phyloP scores from a whole-genome alignment of 2,329 filamentous ascomycete species.

The Penicillium sp. region DNA sequence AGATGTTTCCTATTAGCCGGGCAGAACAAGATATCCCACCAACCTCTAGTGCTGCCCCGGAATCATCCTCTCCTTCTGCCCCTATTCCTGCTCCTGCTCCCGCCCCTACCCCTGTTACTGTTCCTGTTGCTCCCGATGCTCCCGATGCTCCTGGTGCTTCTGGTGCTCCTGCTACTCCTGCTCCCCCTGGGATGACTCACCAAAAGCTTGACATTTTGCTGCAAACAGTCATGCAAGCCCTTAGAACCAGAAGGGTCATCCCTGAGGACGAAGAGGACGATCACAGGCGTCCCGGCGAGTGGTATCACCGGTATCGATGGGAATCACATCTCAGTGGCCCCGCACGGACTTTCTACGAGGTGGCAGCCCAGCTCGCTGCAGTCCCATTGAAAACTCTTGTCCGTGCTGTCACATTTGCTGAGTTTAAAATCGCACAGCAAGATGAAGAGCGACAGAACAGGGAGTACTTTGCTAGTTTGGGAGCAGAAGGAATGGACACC shows the following conservation, averaged over 20 bases:
- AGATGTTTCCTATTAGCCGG: conserved; percentile 43
- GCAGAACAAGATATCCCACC: conserved; percentile 14
- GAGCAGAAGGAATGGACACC: conserved; percentile 19
- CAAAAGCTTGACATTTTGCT: conserved; percentile 39
- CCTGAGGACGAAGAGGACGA: conserved; percentile 29
- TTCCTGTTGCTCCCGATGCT: too few species aligned
- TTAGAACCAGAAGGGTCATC: conserved; percentile 42
- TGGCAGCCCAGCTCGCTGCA: conserved; percentile 51
- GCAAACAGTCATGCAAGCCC: conserved; percentile 41
- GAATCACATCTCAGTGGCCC: conserved; percentile 47
- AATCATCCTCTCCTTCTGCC: not conserved
- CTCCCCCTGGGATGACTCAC: conserved; percentile 18
- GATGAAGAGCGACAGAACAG: conserved; percentile 35
- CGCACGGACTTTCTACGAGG: conserved; percentile 51
- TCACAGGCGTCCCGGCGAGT: conserved; percentile 47
- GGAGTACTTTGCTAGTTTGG: conserved; percentile 25
- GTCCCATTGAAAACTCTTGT: conserved; percentile 51
- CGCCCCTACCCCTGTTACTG: not conserved
- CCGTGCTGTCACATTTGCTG: conserved; percentile 50
- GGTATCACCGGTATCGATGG: conserved; percentile 50
- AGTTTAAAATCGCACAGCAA: conserved; percentile 45
- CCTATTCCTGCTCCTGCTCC: conserved; percentile 8
- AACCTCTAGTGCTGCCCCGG: not conserved
- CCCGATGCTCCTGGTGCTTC: not conserved
- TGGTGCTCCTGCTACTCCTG: conserved; percentile 4